Percentiles rank a stretch among this genome's conserved stretches.
Conservation (phyloP, 306 rosid species). For the Vigna mungo region DNA sequence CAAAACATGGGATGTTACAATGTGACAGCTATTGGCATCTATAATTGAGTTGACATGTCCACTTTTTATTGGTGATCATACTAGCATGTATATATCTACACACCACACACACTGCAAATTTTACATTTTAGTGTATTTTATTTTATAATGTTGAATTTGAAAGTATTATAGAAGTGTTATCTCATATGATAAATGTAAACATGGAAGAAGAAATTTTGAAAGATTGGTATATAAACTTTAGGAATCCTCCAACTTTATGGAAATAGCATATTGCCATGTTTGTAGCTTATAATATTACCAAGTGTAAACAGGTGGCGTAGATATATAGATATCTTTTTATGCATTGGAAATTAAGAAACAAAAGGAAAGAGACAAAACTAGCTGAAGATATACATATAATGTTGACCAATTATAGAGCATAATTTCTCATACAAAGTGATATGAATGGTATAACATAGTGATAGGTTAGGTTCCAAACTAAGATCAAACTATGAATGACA, state of each 20-base stretch:
- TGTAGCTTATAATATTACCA: background rate
- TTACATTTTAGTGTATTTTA: too few relatives aligned
- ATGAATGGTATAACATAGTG: background rate
- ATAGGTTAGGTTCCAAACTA: background rate
- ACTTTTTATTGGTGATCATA: background rate
- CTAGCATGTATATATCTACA: background rate
- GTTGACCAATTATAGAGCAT: background rate
- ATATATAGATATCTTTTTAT: background rate
- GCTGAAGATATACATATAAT: background rate
- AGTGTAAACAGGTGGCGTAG: background rate
- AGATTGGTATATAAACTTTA: background rate
- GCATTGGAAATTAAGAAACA: constrained; percentile 3
- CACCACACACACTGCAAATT: background rate
- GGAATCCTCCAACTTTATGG: background rate
- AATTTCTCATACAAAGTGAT: background rate
- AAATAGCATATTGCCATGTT: background rate
- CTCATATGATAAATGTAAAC: too few relatives aligned
- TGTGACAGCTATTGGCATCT: constrained; percentile 40
- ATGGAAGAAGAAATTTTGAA: too few relatives aligned
- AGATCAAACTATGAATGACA: background rate
- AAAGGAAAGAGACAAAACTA: background rate
- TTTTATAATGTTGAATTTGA: too few relatives aligned
- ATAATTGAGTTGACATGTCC: constrained; percentile 45
- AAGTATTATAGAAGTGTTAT: too few relatives aligned
- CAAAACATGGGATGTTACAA: constrained; percentile 41